Percentiles rank a stretch among this genome's conserved stretches.
Conservation (phyloP, 2,329 filamentous ascomycete species). For the Pyricularia grisea region DNA sequence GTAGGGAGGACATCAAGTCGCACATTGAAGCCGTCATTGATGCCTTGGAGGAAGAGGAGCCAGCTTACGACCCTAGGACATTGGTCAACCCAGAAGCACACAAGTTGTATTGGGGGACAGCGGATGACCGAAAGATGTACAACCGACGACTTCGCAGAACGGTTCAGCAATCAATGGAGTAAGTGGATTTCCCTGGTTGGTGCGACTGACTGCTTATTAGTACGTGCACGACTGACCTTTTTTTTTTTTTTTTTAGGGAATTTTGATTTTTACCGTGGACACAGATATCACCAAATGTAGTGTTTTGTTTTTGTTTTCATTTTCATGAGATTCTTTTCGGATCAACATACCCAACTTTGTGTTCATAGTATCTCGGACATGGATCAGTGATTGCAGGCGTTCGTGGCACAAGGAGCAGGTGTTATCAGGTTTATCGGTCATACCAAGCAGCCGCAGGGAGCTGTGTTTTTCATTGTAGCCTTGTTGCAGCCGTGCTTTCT, state of each 20-base stretch:
- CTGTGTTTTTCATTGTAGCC: neutral
- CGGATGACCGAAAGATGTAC: conserved; percentile 75
- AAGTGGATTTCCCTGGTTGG: conserved; percentile 16
- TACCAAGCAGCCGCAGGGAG: neutral
- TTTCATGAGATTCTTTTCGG: neutral
- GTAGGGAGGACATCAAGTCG: conserved; percentile 65
- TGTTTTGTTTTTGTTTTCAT: neutral
- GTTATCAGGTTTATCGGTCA: neutral
- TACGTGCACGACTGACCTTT: conserved; percentile 14
- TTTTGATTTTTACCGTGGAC: conserved; percentile 2
- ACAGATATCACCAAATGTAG: neutral
- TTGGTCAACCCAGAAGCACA: conserved; percentile 80
- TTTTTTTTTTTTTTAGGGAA: conserved; percentile 8
- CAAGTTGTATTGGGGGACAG: conserved; percentile 75
- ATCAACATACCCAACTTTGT: neutral
- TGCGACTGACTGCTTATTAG: neutral
- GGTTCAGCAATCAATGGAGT: conserved; percentile 61
- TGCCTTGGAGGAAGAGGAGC: conserved; percentile 77
- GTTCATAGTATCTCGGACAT: neutral
- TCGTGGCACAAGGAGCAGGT: neutral
- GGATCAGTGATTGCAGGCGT: neutral
- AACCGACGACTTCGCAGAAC: conserved; percentile 71
- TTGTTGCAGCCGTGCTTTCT: neutral
- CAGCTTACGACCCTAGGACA: conserved; percentile 83
- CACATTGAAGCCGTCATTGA: conserved; percentile 80